Percentiles rank a stretch among this genome's conserved stretches.
Conservation (phyloP, 495 filamentous ascomycete genomes). For the Pyrenula massariospora region DNA sequence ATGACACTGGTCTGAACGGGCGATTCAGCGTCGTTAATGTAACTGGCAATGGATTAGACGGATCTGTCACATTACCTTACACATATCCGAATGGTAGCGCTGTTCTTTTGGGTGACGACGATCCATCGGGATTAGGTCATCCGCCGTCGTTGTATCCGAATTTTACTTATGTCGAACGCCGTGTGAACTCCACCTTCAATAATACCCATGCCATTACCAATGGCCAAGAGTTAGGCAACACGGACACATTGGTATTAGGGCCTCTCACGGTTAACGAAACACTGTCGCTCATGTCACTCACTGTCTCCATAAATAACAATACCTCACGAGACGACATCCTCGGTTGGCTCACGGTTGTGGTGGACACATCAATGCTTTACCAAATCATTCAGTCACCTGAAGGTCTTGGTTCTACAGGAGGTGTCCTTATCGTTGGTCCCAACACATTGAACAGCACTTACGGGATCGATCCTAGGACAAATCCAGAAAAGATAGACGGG, state of each 20-base stretch:
- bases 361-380: conserved; percentile 48
- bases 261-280: conserved; percentile 55
- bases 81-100: conserved; percentile 39
- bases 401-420: conserved; percentile 56
- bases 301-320: conserved; percentile 60
- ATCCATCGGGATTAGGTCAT: conserved; percentile 37
- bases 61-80: conserved; percentile 45
- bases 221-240: conserved; percentile 40
- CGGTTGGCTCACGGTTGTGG: conserved; percentile 53
- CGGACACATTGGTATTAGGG: conserved; percentile 49
- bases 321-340: conserved; percentile 44
- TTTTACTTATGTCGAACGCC: conserved; percentile 43
- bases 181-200: conserved; percentile 21
- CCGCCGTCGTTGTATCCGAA: conserved; percentile 63
- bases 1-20: conserved; percentile 36
- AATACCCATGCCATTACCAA: conserved; percentile 23
- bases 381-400: conserved; percentile 46
- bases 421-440: conserved; percentile 57
- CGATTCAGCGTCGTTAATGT: conserved; percentile 43
- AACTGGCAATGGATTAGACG: conserved; percentile 32
- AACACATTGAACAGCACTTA: conserved; percentile 41
- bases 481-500: conserved; percentile 4
- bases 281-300: conserved; percentile 70
- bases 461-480: not conserved
- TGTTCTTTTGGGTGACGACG: conserved; percentile 44